Evolutionary conservation across 1,139 yeast genomes (phyloP), one percentile per base, ranked within the genome.

Genomic region (Kodamaea anthophila): DNA sequence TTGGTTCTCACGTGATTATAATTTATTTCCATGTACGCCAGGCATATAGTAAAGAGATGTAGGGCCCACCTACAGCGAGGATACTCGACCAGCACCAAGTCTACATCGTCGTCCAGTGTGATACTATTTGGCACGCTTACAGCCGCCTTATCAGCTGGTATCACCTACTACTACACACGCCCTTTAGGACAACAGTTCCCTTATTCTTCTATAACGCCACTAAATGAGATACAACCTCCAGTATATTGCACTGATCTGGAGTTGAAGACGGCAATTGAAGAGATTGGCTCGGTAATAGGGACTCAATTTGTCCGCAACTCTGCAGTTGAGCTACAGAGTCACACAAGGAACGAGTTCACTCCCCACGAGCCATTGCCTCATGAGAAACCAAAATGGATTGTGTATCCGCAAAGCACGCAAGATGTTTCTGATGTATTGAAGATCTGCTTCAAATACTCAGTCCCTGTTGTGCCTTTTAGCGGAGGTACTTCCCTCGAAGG

Each of bases 401-500:
- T 64, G 3, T 65, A 61, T 31, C 65, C 67, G 1, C 40, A 37
- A 5, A 41, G 61, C 4, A 65, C 71, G 0, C 54, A 58, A 26
- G 55, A 63, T 31, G 67, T 65, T 2, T 57, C 67, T 4, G 39
- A 46, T 24, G 44, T 55, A 5, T 49, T 65, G 58, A 55, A 52
- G 31, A 45, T 61, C 5, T 47, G 59, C 26, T 51, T 59, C 38
- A 38, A 56, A 26, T 55, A 53, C 38, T 47, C 42, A 18, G 69
- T 65, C 0, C 72, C 72, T 1, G 65, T 64, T 13, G 82, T 86
- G 15, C 94, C 95, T 5, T 84, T 70, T 46, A 70, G 86, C 2
- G 72, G 70, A 0, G 70, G 70, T 0, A 59, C 70, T 0, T 60
- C 70, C 4, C 43, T 65, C 14, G 72, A 65, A 37, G 71, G 72